Conservation (phyloP, 2,329 filamentous ascomycete species). For the Epicoccum nigrum region DNA sequence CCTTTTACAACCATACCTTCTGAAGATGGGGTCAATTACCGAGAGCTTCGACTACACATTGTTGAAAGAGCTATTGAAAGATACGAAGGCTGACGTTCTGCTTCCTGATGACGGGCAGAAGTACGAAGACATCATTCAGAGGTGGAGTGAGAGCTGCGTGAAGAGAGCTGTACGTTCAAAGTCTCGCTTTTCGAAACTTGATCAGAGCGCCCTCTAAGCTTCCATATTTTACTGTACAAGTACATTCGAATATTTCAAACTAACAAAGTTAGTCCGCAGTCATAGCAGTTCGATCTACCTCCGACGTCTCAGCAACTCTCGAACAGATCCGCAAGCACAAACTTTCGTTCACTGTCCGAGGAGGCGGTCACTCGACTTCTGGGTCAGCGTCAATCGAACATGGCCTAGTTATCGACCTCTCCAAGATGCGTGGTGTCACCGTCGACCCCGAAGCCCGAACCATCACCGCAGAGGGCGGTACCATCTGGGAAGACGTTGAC, state of each 20-base stretch:
- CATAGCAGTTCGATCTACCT: constrained; percentile 19
- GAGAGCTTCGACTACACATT: constrained; percentile 24
- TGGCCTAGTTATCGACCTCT: constrained; percentile 63
- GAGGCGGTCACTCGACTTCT: constrained; percentile 63
- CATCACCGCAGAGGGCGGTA: constrained; percentile 59
- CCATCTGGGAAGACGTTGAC: constrained; percentile 62
- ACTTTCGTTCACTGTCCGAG: constrained; percentile 59
- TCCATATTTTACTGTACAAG: neutral
- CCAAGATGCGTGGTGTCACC: constrained; percentile 56
- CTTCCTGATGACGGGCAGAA: constrained; percentile 17
- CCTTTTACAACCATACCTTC: neutral
- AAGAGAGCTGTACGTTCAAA: constrained; percentile 23
- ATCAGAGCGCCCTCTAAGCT: neutral
- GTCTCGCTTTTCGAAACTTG: neutral
- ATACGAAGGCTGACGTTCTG: constrained; percentile 18
- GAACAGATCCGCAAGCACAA: constrained; percentile 28
- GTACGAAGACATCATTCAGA: constrained; percentile 22
- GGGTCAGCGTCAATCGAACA: constrained; percentile 58
- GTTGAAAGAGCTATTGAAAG: constrained; percentile 24
- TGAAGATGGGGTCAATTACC: constrained; percentile 18
- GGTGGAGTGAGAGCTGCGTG: constrained; percentile 24
- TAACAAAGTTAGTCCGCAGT: constrained; percentile 3
- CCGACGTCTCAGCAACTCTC: constrained; percentile 26
- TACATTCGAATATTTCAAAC: neutral
- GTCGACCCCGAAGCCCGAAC: constrained; percentile 56